Evolutionary conservation across 1,284 basidiomycete genomes (phyloP).

Genomic region (Apiotrichum gamsii): DNA sequence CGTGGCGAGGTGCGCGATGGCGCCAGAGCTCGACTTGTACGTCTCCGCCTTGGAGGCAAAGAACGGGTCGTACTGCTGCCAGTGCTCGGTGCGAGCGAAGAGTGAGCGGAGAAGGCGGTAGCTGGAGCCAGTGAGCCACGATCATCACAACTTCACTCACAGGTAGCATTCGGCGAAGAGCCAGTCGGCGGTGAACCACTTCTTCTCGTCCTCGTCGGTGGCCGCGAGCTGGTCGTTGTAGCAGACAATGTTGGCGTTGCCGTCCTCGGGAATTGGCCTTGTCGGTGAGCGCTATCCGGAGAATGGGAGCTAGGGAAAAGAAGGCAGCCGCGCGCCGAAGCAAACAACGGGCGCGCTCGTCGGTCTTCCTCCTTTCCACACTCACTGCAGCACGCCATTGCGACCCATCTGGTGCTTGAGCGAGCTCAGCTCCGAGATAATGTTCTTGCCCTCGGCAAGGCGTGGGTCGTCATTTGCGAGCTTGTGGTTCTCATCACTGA

Average conservation of each 20-base stretch:
- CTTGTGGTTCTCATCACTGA: constrained; percentile 58
- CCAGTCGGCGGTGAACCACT: constrained; percentile 91
- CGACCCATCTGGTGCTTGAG: constrained; percentile 87
- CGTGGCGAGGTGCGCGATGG: constrained; percentile 57
- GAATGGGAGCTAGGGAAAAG: too few relatives aligned
- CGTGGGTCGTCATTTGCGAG: constrained; percentile 45
- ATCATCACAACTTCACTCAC: constrained; percentile 32
- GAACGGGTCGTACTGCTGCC: constrained; percentile 82
- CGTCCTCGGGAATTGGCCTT: constrained; percentile 68
- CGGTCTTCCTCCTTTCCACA: constrained; percentile 8
- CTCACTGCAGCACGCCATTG: constrained; percentile 67
- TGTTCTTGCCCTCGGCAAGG: constrained; percentile 62
- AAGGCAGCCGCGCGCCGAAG: not conserved
- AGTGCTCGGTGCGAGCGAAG: constrained; percentile 65
- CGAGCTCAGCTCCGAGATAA: constrained; percentile 71
- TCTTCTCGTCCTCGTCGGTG: constrained; percentile 56
- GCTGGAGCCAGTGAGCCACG: constrained; percentile 47
- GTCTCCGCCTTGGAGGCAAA: constrained; percentile 70
- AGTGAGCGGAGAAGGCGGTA: constrained; percentile 77
- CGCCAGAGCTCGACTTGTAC: constrained; percentile 70
- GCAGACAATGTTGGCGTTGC: constrained; percentile 58
- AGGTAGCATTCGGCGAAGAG: constrained; percentile 78
- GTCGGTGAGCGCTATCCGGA: too few relatives aligned
- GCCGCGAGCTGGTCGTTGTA: constrained; percentile 68
- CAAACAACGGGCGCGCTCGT: not conserved